Evolutionary conservation across 2,329 filamentous ascomycete species (phyloP).

Genomic region (Fusarium dlaminii): DNA sequence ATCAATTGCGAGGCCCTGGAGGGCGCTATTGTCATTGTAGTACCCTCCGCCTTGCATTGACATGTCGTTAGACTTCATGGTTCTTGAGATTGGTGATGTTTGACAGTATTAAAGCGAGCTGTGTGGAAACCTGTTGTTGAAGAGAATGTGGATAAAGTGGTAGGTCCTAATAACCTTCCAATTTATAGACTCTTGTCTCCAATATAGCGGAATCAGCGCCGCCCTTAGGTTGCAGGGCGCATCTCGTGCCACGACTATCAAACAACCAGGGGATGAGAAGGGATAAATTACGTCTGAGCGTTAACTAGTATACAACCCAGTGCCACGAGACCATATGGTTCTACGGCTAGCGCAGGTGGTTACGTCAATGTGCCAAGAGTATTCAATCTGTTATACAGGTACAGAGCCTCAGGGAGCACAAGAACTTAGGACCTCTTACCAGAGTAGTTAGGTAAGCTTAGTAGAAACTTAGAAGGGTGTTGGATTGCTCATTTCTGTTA

Average conservation of each 20-base stretch:
- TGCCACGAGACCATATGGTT: neutral
- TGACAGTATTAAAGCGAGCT: neutral
- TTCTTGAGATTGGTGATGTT: neutral
- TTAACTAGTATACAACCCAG: neutral
- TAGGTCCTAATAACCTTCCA: neutral
- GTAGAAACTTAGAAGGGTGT: too few relatives aligned
- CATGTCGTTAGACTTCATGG: neutral
- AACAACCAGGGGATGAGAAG: neutral
- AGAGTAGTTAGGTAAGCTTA: too few relatives aligned
- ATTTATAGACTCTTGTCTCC: neutral
- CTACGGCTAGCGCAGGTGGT: too few relatives aligned
- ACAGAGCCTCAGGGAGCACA: too few relatives aligned
- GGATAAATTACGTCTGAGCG: accelerated
- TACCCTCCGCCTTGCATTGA: neutral
- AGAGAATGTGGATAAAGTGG: neutral
- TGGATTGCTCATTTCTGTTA: too few relatives aligned
- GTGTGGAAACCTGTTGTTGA: neutral
- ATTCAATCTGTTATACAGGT: accelerated
- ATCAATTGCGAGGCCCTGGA: neutral
- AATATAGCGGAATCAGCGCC: too few relatives aligned
- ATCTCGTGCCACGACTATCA: accelerated
- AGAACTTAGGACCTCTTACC: too few relatives aligned
- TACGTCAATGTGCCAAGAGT: neutral
- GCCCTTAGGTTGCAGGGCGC: accelerated
- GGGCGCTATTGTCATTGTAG: neutral